Evolutionary conservation across 768 basidiomycete species (phyloP).

Genomic region (Gloeostereum incarnatum): DNA sequence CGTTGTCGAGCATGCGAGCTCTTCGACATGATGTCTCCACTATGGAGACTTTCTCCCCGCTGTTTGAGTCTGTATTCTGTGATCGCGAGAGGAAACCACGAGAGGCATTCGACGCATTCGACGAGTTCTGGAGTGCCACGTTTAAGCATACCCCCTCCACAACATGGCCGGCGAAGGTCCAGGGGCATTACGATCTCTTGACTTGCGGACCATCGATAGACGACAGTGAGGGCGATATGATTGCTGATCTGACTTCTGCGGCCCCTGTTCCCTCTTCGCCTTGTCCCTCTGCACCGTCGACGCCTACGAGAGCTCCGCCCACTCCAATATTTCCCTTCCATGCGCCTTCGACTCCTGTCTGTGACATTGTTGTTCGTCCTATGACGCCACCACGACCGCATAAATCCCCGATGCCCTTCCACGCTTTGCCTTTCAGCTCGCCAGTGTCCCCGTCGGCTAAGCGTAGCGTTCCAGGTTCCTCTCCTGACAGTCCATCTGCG

Average conservation of each 20-base stretch:
- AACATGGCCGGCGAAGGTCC: slow-evolving; percentile 43
- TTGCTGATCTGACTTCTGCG: no score
- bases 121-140: slow-evolving; percentile 49
- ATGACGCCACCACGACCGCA: not conserved
- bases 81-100: slow-evolving; percentile 38
- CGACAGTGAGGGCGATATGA: no score
- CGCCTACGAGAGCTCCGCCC: no score
- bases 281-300: not conserved
- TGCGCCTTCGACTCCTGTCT: not conserved
- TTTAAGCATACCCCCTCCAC: slow-evolving; percentile 33
- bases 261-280: no score
- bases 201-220: no score
- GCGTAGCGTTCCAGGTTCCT: not conserved
- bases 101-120: slow-evolving; percentile 40
- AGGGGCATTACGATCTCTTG: no score
- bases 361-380: not conserved
- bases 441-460: slow-evolving; percentile 7
- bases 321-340: no score
- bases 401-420: not conserved
- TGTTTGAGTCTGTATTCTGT: slow-evolving; percentile 51
- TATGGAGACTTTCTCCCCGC: slow-evolving; percentile 36
- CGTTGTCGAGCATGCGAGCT: slow-evolving; percentile 39
- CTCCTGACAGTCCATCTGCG: slow-evolving; percentile 7
- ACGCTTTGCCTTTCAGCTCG: slow-evolving; percentile 1
- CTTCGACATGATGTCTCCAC: slow-evolving; percentile 28